Percentiles rank a stretch among this genome's conserved stretches.
Conservation (phyloP, 768 basidiomycete genomes). For the Porpolomopsis calyptriformis region DNA sequence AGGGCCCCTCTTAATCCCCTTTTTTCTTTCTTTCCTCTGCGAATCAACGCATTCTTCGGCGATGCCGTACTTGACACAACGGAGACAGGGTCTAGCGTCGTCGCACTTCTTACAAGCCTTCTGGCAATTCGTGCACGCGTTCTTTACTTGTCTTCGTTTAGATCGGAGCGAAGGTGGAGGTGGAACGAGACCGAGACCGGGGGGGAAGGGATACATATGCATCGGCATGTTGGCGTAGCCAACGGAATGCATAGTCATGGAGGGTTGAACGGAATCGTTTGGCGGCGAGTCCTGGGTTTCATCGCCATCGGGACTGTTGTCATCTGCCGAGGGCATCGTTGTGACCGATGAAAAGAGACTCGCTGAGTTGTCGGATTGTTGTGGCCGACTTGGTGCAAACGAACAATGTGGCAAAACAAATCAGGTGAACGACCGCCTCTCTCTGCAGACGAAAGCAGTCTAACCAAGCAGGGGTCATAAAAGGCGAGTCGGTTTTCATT, state of each 20-base stretch:
- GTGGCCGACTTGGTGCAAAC: no score
- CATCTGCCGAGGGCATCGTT: slow-evolving; percentile 25
- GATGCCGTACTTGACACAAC: slow-evolving; percentile 86
- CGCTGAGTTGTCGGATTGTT: no score
- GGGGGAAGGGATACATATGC: slow-evolving; percentile 63
- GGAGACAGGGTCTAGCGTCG: slow-evolving; percentile 83
- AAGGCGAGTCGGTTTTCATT: no score
- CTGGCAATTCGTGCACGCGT: slow-evolving; percentile 84
- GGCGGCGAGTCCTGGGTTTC: slow-evolving; percentile 25
- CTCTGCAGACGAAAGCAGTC: no score
- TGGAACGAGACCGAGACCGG: slow-evolving; percentile 34
- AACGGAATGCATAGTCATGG: slow-evolving; percentile 36
- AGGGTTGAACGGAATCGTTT: slow-evolving; percentile 22
- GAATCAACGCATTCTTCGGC: slow-evolving; percentile 84
- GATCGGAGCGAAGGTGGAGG: slow-evolving; percentile 44
- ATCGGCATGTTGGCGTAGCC: slow-evolving; percentile 44
- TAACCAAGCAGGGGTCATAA: no score
- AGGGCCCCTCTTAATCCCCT: slow-evolving; percentile 77
- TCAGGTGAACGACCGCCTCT: no score
- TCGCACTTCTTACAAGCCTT: slow-evolving; percentile 91
- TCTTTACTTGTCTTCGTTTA: slow-evolving; percentile 84
- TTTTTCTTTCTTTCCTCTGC: slow-evolving; percentile 85
- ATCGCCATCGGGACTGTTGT: slow-evolving; percentile 24
- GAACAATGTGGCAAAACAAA: no score
- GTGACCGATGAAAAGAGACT: slow-evolving; percentile 1